Base-by-base conservation (phyloP, 1,284 basidiomycete genomes). In the Apiotrichum sp. region DNA sequence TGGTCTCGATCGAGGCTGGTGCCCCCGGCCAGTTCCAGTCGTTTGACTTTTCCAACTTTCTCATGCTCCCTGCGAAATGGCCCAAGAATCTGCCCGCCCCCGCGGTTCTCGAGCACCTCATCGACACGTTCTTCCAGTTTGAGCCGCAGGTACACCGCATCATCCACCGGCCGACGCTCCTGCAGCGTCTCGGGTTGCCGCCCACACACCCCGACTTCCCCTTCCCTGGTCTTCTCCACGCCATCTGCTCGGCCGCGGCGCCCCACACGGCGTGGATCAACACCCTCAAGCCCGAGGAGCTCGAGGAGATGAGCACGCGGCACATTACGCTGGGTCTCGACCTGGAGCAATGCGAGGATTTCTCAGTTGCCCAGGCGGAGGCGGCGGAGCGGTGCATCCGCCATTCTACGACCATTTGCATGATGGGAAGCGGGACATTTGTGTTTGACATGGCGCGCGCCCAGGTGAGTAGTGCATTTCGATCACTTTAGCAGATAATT, bases 151-250 rank as follows among this genome's bases (percentile, higher is more conserved):
- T 69, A 10, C 66, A 70, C 13, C 69, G 72, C 29, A 72, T 78
- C 46, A 57, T 79, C 45, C 73, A 78, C 60, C 65, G 68, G 9
- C 58, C 65, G 4, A 65, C 65, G 4, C 71, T 80, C 51, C 62
- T 78, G 44, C 40, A 68, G 9, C 67, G 75, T 5, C 65, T 79
- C 54, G 62, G 68, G n/a, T 69, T 78, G 13, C 71, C 78, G 1
- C 78, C 79, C 0, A 68, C 69, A 2, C 68, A 74, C 41, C 45
- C 58, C 3, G 62, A 70, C 10, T 80, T 79, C 64, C 79, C 78
- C 7, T 73, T 77, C 54, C 59, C 72, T 0, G 67, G 72, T 1
- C 63, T 80, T 0, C 66, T 80, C 3, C 78, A 80, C 58, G 73
- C 74, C 38, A 77, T 80, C 35, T 75, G 75, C 53, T 76, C 78